Percentiles rank a stretch among this genome's conserved stretches.
phyloP scores from a whole-genome alignment of 805 yeast species.

The Starmerella khaoyaiensis region DNA sequence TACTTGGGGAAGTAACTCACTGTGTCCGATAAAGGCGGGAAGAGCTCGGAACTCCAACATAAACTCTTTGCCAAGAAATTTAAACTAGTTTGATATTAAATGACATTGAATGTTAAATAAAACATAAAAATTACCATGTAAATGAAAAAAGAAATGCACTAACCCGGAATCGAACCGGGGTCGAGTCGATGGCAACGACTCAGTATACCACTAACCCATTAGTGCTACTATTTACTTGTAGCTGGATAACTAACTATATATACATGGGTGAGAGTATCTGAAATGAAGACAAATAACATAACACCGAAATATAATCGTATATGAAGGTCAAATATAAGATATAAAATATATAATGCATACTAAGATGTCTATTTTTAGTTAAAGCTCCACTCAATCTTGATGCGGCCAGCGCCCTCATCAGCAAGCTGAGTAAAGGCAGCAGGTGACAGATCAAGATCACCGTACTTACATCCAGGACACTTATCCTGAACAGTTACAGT shows the following conservation, averaged over 20 bases:
- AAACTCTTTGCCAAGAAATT: too few relatives aligned
- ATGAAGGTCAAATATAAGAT: conserved; percentile 2
- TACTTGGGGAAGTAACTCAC: too few relatives aligned
- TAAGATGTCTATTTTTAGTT: conserved; percentile 1
- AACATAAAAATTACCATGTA: too few relatives aligned
- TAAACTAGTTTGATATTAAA: too few relatives aligned
- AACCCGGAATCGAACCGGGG: conserved; percentile 23
- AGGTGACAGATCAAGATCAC: conserved; percentile 50
- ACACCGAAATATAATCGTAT: conserved; percentile 1
- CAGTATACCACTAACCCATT: conserved; percentile 22
- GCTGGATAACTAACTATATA: too few relatives aligned
- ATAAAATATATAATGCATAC: too few relatives aligned
- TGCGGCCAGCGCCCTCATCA: conserved; percentile 40
- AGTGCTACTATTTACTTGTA: too few relatives aligned
- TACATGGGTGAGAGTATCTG: too few relatives aligned
- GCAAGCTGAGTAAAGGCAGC: conserved; percentile 43
- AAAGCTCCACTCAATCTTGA: conserved; percentile 39
- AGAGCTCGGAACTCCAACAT: too few relatives aligned
- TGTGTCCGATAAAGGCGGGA: too few relatives aligned
- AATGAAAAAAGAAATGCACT: conserved; percentile 19
- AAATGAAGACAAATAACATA: neutral
- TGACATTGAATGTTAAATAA: too few relatives aligned
- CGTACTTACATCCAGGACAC: conserved; percentile 41
- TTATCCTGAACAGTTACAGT: conserved; percentile 45
- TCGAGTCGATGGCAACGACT: conserved; percentile 22